Conservation (phyloP, 768 basidiomycete genomes). For the Russula abietina region DNA sequence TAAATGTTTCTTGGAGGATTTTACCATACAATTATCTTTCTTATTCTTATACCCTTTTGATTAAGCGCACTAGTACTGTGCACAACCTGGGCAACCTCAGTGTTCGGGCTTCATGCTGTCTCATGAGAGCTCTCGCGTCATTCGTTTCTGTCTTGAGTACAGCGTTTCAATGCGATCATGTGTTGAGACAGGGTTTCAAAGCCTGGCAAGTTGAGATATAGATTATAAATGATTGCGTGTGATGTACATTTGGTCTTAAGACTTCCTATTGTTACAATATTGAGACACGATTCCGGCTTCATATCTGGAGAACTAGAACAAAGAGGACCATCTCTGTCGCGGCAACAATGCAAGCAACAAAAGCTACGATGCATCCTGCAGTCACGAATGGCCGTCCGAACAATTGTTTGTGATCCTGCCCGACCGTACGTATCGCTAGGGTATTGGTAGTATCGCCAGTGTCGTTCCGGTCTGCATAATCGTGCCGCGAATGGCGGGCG, state of each 20-base stretch:
- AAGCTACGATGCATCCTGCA: conserved; percentile 68
- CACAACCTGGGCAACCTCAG: too few species aligned
- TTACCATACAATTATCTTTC: too few species aligned
- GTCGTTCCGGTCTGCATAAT: conserved; percentile 56
- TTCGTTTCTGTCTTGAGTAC: too few species aligned
- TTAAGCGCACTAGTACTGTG: too few species aligned
- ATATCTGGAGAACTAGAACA: conserved; percentile 44
- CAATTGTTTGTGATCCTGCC: conserved; percentile 53
- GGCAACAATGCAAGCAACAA: conserved; percentile 54
- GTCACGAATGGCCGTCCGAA: conserved; percentile 77
- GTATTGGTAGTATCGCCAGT: conserved; percentile 23
- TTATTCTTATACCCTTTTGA: too few species aligned
- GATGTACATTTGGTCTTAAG: not conserved
- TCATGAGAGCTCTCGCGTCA: too few species aligned
- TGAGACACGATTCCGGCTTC: not conserved
- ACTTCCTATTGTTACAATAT: not conserved
- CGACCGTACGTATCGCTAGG: conserved; percentile 47
- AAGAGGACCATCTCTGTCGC: conserved; percentile 61
- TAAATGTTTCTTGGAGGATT: too few species aligned
- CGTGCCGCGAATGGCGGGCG: conserved; percentile 59
- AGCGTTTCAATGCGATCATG: not conserved
- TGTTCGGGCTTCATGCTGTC: too few species aligned
- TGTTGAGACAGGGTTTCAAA: not conserved
- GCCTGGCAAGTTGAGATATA: not conserved
- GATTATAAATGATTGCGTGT: not conserved